Base-by-base conservation (phyloP, 306 rosid species). In the Trifolium pratense region DNA sequence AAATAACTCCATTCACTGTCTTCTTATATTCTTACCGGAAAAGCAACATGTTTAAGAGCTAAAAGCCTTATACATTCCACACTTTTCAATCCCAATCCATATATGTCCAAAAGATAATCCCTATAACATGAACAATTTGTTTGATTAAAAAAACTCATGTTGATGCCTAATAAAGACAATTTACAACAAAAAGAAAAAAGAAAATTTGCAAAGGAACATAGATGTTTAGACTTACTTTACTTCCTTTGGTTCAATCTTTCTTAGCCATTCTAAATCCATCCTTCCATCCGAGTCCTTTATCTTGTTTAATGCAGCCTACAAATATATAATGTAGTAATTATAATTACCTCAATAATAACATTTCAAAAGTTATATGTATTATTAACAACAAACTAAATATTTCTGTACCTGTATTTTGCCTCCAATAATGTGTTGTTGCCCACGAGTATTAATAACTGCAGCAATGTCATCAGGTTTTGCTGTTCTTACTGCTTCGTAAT, bases 1-100 rank as follows among this genome's bases (percentile, higher is more conserved):
- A 15, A 20, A 68, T 20, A 64, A 9, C 9, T 25, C 9, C 7
- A 66, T 11, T 1, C 11, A 34, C 9, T 49, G 49, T 32, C 16
- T 16, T 25, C 13, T 9, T 61, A 40, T 39, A 53, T 17, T 16
- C 85, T 79, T 83, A 90, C 98, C 0, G 93, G 96, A 45, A 93
- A 93, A 20, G 96, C 91, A 23, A 15, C 16, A 21, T 93, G 87
- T 37, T 76, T 82, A 29, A 90, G 90, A 51, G 88, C 12, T 67
- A 93, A 80, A 68, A 93, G 98, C 1, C 97, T 83, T 18, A 90
- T 75, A 2, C 98, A 93, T 61, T 93, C 96, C 4, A 89, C 84
- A 60, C 97, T 93, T 82, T 93, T 93, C 74, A 90, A 70, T 23
- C 97, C 97, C 45, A 93, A 16, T 29, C 96, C 97, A 32, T 79